These are phyloP conservation scores for Cyclotella sp. DNA, from an alignment of 108 stramenopile genomes.

Conservation along the genomic window DNA sequence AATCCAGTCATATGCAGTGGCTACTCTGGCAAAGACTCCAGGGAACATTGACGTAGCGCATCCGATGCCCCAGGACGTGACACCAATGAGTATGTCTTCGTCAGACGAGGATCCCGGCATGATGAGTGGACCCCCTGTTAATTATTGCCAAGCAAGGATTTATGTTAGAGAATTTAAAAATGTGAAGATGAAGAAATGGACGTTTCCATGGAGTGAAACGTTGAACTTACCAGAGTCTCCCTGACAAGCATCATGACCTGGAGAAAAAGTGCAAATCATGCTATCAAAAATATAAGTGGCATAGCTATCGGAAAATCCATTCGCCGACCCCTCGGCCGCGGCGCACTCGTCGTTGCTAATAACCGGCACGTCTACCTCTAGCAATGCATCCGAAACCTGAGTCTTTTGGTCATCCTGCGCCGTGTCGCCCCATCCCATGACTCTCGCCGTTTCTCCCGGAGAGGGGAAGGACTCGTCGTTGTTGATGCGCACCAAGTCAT, in stretches of 20 bases:
- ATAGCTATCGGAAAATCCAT: conserved; percentile 5
- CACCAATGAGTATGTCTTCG: conserved; percentile 51
- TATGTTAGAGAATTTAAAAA: neutral
- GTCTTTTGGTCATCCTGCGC: neutral
- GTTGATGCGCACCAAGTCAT: conserved; percentile 30
- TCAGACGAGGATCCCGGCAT: conserved; percentile 24
- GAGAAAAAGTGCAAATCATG: conserved; percentile 19
- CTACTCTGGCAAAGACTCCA: conserved; percentile 51
- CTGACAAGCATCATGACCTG: conserved; percentile 28
- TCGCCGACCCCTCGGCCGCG: conserved; percentile 12
- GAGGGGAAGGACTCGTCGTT: conserved; percentile 2
- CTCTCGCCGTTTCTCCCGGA: neutral
- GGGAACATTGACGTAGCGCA: conserved; percentile 27
- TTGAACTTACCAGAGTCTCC: conserved; percentile 30
- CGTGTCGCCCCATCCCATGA: conserved; percentile 23
- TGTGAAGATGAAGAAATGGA: neutral
- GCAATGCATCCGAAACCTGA: conserved; percentile 15
- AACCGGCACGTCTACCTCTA: conserved; percentile 49
- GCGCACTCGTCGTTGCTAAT: conserved; percentile 48
- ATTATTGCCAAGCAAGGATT: neutral
- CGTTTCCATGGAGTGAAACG: neutral
- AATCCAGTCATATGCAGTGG: conserved; percentile 43
- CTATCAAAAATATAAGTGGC: conserved; percentile 8
- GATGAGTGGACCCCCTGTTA: conserved; percentile 27
- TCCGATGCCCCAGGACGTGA: conserved; percentile 38